Evolutionary conservation across 202 grass and related monocot genomes (phyloP).

Genomic region (Digitaria exilis): DNA sequence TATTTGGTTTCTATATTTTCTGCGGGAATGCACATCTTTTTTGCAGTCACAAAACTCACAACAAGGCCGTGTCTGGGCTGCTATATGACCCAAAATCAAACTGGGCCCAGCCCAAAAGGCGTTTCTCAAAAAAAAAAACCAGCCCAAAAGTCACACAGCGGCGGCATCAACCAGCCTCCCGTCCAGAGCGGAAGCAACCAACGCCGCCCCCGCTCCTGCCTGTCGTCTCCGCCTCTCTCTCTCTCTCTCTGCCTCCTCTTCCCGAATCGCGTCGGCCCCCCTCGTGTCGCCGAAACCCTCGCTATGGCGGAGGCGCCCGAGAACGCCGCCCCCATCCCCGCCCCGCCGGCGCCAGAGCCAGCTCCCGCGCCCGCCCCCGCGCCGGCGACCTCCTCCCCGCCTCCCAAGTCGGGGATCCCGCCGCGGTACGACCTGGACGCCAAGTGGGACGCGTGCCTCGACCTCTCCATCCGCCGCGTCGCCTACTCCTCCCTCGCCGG

Average conservation of each 20-base stretch:
- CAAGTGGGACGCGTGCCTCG: conserved; percentile 89
- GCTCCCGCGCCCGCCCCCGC: fast-evolving
- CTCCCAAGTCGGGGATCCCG: conserved; percentile 42
- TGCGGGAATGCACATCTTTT: too few species aligned
- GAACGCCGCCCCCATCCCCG: conserved; percentile 36
- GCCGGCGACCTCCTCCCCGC: background rate
- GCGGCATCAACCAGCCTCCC: background rate
- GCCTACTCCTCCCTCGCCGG: conserved; percentile 83
- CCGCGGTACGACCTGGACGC: conserved; percentile 77
- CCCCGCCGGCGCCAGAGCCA: background rate
- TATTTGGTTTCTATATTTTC: too few species aligned
- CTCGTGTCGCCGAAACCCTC: conserved; percentile 32
- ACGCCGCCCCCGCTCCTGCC: background rate
- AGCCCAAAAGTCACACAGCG: too few species aligned
- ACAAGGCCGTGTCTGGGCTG: too few species aligned
- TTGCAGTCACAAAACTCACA: too few species aligned
- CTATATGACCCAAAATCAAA: too few species aligned
- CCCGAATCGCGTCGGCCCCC: conserved; percentile 13
- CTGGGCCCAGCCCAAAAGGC: too few species aligned
- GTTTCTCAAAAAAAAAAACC: too few species aligned
- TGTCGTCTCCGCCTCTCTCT: background rate
- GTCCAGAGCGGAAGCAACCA: background rate
- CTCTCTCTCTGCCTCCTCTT: background rate
- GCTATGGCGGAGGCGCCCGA: conserved; percentile 59
- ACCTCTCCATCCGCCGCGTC: conserved; percentile 87